Base-by-base conservation (phyloP, 192 early-diverging fungal species). In the Coemansia biformis region DNA sequence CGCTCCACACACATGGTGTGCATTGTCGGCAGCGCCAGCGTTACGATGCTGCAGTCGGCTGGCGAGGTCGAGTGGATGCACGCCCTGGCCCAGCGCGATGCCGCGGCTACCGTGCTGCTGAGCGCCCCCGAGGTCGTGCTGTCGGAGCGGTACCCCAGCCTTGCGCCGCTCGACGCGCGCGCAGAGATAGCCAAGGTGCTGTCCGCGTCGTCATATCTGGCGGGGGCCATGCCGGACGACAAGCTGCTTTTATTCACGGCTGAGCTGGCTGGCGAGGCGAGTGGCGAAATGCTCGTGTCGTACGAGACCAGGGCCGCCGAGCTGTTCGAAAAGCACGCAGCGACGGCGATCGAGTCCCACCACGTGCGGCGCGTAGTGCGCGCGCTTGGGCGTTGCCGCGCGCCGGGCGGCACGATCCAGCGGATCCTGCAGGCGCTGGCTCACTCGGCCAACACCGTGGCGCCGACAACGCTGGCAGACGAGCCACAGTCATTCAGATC, bases 241-340 rank as follows among this genome's bases (percentile, higher is more conserved):
- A n/a, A 31, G 14, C 28, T 55, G 23, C 35, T 48, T 9, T 43
- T 49, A 8, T 43, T 68, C 30, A 47, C 47, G 2, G 53, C 56
- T 16, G 72, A 58, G 18, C 44, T 75, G 48, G 42, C 60, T 15
- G 38, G 36, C 14, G 69, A 73, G 17, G 54, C 63, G 18, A 55
- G 61, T 31, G 58, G 58, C 46, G 63, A 62, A 39, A 62, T 61
- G 30, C 59, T 74, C 10, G 70, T 74, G 4, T 61, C 70, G 33
- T 36, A 39, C 14, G 62, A 74, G 40, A 19, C 63, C 2, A 44
- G 70, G 0, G 63, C 63, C 14, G 55, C 51, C 8, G 70, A 74
- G 59, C 51, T 74, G 42, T 74, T 66, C 51, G 63, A 61, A 21
- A 32, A 41, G 31, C 41, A 74, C 23, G 59, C 43, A 1, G 41